A percentile compares a stretch with the other conserved stretches of the same genome.
phyloP scores from a whole-genome alignment of 495 filamentous ascomycete species.

The Talaromyces nanjingensis region DNA sequence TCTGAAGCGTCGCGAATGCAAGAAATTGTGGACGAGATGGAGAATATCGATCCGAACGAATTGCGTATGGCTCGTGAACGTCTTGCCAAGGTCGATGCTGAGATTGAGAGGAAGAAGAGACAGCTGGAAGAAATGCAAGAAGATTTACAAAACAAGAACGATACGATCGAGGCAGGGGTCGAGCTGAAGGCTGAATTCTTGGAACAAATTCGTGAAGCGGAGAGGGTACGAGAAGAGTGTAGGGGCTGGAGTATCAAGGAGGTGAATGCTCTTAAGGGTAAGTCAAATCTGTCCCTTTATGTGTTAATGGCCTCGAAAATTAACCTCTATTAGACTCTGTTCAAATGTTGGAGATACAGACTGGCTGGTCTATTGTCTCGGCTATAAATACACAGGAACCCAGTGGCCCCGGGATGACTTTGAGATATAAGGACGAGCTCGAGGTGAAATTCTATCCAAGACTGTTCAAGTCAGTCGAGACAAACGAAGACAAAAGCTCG shows the following conservation, averaged over 20 bases:
- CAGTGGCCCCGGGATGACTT: constrained; percentile 52
- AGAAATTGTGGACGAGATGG: constrained; percentile 64
- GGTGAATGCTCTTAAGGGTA: constrained; percentile 66
- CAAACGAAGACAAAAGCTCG: constrained; percentile 14
- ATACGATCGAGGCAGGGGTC: constrained; percentile 48
- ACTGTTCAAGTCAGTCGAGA: constrained; percentile 32
- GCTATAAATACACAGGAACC: constrained; percentile 36
- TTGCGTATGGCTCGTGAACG: constrained; percentile 59
- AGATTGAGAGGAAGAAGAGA: constrained; percentile 60
- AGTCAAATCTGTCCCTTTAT: constrained; percentile 9
- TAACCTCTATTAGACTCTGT: constrained; percentile 48
- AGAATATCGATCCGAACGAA: constrained; percentile 71
- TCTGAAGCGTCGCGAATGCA: constrained; percentile 58
- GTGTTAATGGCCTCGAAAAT: constrained; percentile 1
- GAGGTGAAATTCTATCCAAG: constrained; percentile 69
- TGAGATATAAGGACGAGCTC: constrained; percentile 73
- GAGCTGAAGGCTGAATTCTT: constrained; percentile 61
- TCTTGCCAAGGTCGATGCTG: constrained; percentile 55
- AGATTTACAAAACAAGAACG: constrained; percentile 56
- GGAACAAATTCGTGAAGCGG: constrained; percentile 73
- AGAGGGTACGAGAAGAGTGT: constrained; percentile 77
- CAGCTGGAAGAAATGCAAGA: constrained; percentile 57
- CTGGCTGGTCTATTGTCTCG: constrained; percentile 72
- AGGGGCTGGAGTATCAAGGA: constrained; percentile 82
- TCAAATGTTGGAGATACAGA: constrained; percentile 55